A percentile compares a stretch with the other conserved stretches of the same genome.
phyloP scores from a whole-genome alignment of 108 stramenopile genomes.

The Nitzschia putrida region DNA sequence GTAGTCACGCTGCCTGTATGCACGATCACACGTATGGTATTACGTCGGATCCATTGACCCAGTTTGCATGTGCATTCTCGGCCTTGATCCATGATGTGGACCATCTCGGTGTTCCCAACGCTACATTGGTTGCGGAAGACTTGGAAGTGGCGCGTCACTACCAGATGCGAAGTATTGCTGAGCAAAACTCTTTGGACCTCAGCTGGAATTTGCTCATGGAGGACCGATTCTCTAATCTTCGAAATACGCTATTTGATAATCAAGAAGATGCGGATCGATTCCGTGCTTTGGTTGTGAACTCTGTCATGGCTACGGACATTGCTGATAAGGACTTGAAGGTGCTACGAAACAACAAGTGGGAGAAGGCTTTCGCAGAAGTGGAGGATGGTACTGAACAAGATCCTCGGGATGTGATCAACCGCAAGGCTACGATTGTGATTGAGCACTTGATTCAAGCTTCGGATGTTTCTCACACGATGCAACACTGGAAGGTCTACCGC shows the following conservation, averaged over 20 bases:
- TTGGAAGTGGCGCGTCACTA: not conserved
- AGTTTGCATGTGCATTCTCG: slow-evolving; percentile 45
- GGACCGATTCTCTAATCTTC: slow-evolving; percentile 4
- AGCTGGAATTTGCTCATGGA: slow-evolving; percentile 5
- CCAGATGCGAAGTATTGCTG: slow-evolving; percentile 1
- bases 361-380: not conserved
- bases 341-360: slow-evolving; percentile 4
- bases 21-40: slow-evolving; percentile 37
- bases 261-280: slow-evolving; percentile 1
- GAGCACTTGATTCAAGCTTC: slow-evolving; percentile 5
- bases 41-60: slow-evolving; percentile 36
- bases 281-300: slow-evolving; percentile 2
- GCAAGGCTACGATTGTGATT: slow-evolving; percentile 3
- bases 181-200: slow-evolving; percentile 5
- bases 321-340: slow-evolving; percentile 9
- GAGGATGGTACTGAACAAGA: not conserved
- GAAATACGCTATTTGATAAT: not conserved
- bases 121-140: not conserved
- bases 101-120: slow-evolving; percentile 7
- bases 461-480: slow-evolving; percentile 7
- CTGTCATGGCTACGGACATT: slow-evolving; percentile 8
- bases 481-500: slow-evolving; percentile 3
- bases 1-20: not conserved
- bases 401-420: slow-evolving; percentile 3
- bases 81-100: slow-evolving; percentile 54